A percentile compares a stretch with the other conserved stretches of the same genome.
phyloP scores from a whole-genome alignment of 2,329 filamentous ascomycete species.

The Xylaria sp. region DNA sequence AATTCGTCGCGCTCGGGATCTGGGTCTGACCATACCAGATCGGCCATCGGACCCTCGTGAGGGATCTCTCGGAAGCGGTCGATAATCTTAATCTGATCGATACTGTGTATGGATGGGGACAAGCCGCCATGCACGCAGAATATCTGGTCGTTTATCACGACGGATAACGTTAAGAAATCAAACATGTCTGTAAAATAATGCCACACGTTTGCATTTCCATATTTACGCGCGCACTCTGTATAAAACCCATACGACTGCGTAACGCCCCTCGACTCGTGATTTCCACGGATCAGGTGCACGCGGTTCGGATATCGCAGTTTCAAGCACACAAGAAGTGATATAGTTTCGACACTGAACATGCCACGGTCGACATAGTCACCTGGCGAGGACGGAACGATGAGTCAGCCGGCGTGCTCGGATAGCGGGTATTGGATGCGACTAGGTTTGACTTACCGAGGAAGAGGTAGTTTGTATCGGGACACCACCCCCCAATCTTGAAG shows the following conservation, averaged over 20 bases:
- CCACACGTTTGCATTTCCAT: slow-evolving; percentile 98
- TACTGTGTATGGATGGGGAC: slow-evolving; percentile 92
- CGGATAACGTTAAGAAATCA: slow-evolving; percentile 94
- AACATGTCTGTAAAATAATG: slow-evolving; percentile 99
- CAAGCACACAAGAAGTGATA: slow-evolving; percentile 95
- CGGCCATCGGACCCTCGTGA: slow-evolving; percentile 99
- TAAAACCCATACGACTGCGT: slow-evolving; percentile 99
- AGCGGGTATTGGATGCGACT: slow-evolving; percentile 7
- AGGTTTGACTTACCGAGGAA: slow-evolving; percentile 76
- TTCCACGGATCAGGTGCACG: slow-evolving; percentile 95
- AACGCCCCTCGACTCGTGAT: slow-evolving; percentile 96
- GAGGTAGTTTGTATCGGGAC: slow-evolving; percentile 97
- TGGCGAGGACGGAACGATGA: slow-evolving; percentile 49
- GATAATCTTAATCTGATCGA: slow-evolving; percentile 99
- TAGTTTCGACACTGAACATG: slow-evolving; percentile 98
- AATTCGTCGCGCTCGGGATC: slow-evolving; percentile 98
- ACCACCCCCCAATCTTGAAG: slow-evolving; percentile 97
- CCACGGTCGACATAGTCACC: slow-evolving; percentile 98
- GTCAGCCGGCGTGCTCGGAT: slow-evolving; percentile 22
- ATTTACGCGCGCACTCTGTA: slow-evolving; percentile 96
- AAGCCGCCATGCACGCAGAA: slow-evolving; percentile 97
- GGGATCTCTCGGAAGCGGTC: slow-evolving; percentile 98
- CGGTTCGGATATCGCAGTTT: slow-evolving; percentile 96
- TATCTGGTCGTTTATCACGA: slow-evolving; percentile 98
- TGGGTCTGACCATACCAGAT: slow-evolving; percentile 97